These are phyloP conservation scores for Fusarium guadeloupense DNA, from an alignment of 2,329 filamentous ascomycete genomes.

Conservation along the genomic window DNA sequence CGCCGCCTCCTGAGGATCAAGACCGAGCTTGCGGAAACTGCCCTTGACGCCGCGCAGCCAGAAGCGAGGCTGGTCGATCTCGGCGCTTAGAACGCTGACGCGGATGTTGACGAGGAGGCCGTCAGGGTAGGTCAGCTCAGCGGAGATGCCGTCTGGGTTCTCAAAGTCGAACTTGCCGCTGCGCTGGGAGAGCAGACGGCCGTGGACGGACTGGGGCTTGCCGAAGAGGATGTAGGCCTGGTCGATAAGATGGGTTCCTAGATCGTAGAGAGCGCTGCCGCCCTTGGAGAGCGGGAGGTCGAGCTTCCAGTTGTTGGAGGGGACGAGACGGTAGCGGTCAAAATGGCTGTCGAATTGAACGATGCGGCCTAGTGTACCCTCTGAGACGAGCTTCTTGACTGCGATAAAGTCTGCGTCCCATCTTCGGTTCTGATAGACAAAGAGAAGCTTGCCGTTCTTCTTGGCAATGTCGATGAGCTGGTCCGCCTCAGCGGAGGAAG, in stretches of 20 bases:
- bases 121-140: slow-evolving; percentile 71
- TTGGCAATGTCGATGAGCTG: slow-evolving; percentile 66
- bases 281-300: slow-evolving; percentile 66
- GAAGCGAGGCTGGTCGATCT: slow-evolving; percentile 75
- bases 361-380: slow-evolving; percentile 72
- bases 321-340: slow-evolving; percentile 73
- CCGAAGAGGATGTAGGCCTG: slow-evolving; percentile 78
- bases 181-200: slow-evolving; percentile 73
- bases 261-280: slow-evolving; percentile 75
- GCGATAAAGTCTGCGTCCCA: slow-evolving; percentile 83
- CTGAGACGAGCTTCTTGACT: slow-evolving; percentile 67
- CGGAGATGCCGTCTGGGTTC: slow-evolving; percentile 67
- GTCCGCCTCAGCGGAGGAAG: slow-evolving; percentile 73
- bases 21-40: slow-evolving; percentile 74
- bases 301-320: slow-evolving; percentile 73
- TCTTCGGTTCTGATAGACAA: slow-evolving; percentile 80
- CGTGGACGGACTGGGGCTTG: slow-evolving; percentile 72
- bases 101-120: slow-evolving; percentile 75
- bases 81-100: slow-evolving; percentile 73
- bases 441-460: slow-evolving; percentile 62
- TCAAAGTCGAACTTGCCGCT: slow-evolving; percentile 56
- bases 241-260: slow-evolving; percentile 80
- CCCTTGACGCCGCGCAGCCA: slow-evolving; percentile 81
- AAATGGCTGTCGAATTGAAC: slow-evolving; percentile 84
- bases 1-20: slow-evolving; percentile 81